phyloP scores from a whole-genome alignment of 306 rosid genomes.

The Chamaecrista fasciculata region DNA sequence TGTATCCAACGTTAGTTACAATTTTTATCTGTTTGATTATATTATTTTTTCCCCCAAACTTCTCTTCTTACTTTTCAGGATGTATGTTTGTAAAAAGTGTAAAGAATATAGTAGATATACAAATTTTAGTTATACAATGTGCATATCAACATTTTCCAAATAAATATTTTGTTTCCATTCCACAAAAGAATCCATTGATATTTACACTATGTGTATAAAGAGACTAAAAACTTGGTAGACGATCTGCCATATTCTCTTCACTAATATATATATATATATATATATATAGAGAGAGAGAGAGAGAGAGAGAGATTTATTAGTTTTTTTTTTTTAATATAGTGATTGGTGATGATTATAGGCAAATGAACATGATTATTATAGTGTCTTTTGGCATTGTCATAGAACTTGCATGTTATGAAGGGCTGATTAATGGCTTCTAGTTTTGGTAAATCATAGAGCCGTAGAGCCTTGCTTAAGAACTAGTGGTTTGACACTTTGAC shows the following conservation, averaged over 20 bases:
- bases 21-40: background rate
- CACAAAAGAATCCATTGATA: background rate
- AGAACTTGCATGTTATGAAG: background rate
- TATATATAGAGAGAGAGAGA: no score
- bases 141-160: background rate
- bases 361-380: background rate
- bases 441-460: no score
- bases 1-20: background rate
- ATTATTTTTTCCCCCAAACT: background rate
- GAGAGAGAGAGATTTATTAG: no score
- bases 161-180: background rate
- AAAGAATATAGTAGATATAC: background rate
- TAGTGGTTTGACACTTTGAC: no score
- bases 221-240: no score
- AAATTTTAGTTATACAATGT: background rate
- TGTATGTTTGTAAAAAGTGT: background rate
- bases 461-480: no score
- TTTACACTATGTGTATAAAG: background rate
- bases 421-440: no score
- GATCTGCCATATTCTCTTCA: no score
- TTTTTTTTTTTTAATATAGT: background rate
- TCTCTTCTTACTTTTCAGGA: background rate
- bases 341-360: background rate
- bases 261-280: no score
- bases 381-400: background rate